A percentile compares a stretch with the other conserved stretches of the same genome.
Evolutionary conservation across 345 rosid species (phyloP).

Genomic region (Sisymbrium altissimum): DNA sequence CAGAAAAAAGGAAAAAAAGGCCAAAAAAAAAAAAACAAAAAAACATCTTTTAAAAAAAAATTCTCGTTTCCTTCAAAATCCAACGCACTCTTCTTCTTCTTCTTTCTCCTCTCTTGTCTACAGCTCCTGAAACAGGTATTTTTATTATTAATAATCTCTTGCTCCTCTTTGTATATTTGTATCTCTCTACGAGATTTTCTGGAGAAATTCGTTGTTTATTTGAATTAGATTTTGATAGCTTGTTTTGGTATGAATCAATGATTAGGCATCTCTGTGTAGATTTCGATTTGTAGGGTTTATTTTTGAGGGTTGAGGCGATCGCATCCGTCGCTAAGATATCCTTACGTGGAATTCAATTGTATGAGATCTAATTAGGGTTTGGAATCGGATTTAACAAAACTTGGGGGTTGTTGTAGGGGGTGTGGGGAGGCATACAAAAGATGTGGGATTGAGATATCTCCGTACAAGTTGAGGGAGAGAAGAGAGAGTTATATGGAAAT

Average conservation of each 20-base stretch:
- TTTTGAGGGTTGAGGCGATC: too few relatives aligned
- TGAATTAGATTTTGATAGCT: neutral
- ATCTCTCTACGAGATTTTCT: neutral
- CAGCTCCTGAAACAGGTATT: slow-evolving; percentile 23
- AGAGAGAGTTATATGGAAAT: slow-evolving; percentile 11
- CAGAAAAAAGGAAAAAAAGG: neutral
- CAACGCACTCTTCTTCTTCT: slow-evolving; percentile 2
- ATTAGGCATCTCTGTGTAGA: too few relatives aligned
- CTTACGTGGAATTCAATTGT: too few relatives aligned
- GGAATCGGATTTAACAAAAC: too few relatives aligned
- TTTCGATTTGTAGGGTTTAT: too few relatives aligned
- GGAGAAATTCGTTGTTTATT: neutral
- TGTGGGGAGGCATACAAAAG: neutral
- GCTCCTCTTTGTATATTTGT: neutral
- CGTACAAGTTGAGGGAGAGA: neutral
- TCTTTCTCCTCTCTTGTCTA: slow-evolving; percentile 3
- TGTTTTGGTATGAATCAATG: too few relatives aligned
- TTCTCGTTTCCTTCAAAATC: neutral
- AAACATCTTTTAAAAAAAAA: neutral
- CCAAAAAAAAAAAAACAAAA: neutral
- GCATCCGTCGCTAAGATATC: too few relatives aligned
- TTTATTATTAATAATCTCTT: neutral
- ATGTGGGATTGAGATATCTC: slow-evolving; percentile 12
- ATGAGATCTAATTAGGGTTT: too few relatives aligned
- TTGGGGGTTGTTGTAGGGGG: neutral